Conservation (phyloP, 805 yeast species). For the Helenozyma baotianmanensis region DNA sequence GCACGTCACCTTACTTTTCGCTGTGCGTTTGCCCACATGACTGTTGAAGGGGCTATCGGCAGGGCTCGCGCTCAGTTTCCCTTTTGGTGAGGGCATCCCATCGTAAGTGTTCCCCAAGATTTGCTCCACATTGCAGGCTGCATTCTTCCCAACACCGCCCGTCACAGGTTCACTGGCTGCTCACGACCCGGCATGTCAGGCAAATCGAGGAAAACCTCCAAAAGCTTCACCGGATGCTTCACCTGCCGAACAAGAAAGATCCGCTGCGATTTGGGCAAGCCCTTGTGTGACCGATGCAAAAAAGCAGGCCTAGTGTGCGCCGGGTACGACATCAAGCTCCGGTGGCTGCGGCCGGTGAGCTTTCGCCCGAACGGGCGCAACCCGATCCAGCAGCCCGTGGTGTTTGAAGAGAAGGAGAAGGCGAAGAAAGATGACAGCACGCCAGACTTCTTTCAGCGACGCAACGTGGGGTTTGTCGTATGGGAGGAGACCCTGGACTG, state of each 20-base stretch:
- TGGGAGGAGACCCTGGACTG: slow-evolving; percentile 52
- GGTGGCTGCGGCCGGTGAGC: slow-evolving; percentile 62
- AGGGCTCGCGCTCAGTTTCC: too few relatives aligned
- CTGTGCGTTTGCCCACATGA: too few relatives aligned
- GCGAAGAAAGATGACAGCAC: slow-evolving; percentile 1
- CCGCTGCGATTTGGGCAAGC: slow-evolving; percentile 71
- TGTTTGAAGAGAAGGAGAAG: slow-evolving; percentile 19
- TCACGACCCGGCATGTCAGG: too few relatives aligned
- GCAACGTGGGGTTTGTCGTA: slow-evolving; percentile 68
- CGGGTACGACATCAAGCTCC: slow-evolving; percentile 75
- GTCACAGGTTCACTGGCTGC: too few relatives aligned
- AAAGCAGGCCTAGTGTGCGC: slow-evolving; percentile 67
- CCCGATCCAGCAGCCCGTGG: slow-evolving; percentile 26
- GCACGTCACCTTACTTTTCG: too few relatives aligned
- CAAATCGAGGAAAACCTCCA: slow-evolving; percentile 29
- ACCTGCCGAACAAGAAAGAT: slow-evolving; percentile 80
- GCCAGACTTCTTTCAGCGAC: slow-evolving; percentile 55
- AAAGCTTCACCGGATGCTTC: slow-evolving; percentile 85
- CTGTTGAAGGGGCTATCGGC: too few relatives aligned
- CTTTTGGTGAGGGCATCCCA: too few relatives aligned
- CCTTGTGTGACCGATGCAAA: slow-evolving; percentile 66
- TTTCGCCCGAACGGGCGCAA: slow-evolving; percentile 27
- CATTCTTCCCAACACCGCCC: too few relatives aligned
- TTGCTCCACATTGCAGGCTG: too few relatives aligned
- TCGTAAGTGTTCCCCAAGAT: too few relatives aligned